Base-by-base conservation (phyloP, 768 basidiomycete genomes). In the Dioszegia hungarica region DNA sequence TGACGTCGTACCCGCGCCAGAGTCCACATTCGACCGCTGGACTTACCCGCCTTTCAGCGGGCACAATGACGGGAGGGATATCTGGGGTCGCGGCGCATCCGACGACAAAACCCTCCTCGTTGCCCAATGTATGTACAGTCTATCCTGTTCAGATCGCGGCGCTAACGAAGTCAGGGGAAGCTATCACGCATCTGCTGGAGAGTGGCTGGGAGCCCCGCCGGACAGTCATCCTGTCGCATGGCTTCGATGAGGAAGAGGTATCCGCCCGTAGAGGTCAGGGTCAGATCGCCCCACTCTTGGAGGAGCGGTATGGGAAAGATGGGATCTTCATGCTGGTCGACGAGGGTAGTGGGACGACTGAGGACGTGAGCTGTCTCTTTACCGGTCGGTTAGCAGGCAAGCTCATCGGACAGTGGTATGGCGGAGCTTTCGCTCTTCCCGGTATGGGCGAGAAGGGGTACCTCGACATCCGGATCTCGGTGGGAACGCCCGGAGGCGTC, bases 71-170 rank as follows among this genome's bases (percentile, higher is more conserved):
- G 73, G 56, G 1, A 59, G 38, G 14, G 66, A 50, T 34, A 62
- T 72, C 19, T 74, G 71, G 69, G 72, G 74, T 20, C 46, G 74
- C 34, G 73, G 74, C 12, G 60, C 72, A 3, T 31, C 56, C 1
- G 73, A 76, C 53, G 72, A 73, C 45, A 76, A 74, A 57, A 70
- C 73, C 8, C 45, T 75, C n/a, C 51, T 74, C 3, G 70, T 72
- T 29, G 64, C 69, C 10, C 67, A 72, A 46, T 73, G 64, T 73
- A 43, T 34, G 72, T 64, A 43, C 19, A 19, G 24, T 24, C 17
- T 44, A 24, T 14, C 17, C 4, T 50, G 2, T 37, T n/a, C 2
- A 27, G 20, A 28, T 27, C 2, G 2, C 39, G 0, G 37, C 15
- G 3, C 62, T 55, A 57, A 66, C 39, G 19, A n/a, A 14, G 17